Evolutionary conservation across 1,284 basidiomycete genomes (phyloP).

Genomic region (Chiua sp.): DNA sequence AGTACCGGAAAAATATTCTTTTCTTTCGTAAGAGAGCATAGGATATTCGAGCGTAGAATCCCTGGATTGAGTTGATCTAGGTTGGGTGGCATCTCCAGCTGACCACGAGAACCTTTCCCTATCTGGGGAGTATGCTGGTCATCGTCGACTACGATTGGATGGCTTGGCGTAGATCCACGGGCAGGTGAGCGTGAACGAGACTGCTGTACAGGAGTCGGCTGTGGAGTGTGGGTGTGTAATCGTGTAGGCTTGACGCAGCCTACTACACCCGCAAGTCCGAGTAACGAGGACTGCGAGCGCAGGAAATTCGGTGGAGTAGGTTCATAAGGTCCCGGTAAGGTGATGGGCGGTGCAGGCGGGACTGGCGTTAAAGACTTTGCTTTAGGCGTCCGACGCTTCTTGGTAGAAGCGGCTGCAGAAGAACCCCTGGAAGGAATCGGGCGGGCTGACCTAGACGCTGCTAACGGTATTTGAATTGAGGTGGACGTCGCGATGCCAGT

Average conservation of each 20-base stretch:
- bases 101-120: slow-evolving; percentile 6
- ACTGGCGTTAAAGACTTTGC: slow-evolving; percentile 38
- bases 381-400: slow-evolving; percentile 30
- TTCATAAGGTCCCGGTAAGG: slow-evolving; percentile 65
- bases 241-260: slow-evolving; percentile 64
- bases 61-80: slow-evolving; percentile 38
- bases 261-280: slow-evolving; percentile 73
- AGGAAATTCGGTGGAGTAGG: slow-evolving; percentile 72
- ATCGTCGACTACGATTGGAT: slow-evolving; percentile 76
- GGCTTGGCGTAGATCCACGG: slow-evolving; percentile 57
- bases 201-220: slow-evolving; percentile 36
- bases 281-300: slow-evolving; percentile 69
- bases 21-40: slow-evolving; percentile 61
- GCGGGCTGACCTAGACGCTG: slow-evolving; percentile 17
- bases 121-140: slow-evolving; percentile 39
- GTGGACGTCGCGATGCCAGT: not conserved
- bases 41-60: slow-evolving; percentile 57
- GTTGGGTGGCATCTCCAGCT: slow-evolving; percentile 9
- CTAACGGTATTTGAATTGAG: slow-evolving; percentile 5
- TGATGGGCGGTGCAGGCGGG: slow-evolving; percentile 50
- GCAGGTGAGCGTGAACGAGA: slow-evolving; percentile 12
- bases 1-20: slow-evolving; percentile 71
- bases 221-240: slow-evolving; percentile 35
- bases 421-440: slow-evolving; percentile 17
- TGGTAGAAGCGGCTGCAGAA: slow-evolving; percentile 16